Base-by-base conservation (phyloP, 192 early-diverging fungal genomes). In the Coemansia asiatica region DNA sequence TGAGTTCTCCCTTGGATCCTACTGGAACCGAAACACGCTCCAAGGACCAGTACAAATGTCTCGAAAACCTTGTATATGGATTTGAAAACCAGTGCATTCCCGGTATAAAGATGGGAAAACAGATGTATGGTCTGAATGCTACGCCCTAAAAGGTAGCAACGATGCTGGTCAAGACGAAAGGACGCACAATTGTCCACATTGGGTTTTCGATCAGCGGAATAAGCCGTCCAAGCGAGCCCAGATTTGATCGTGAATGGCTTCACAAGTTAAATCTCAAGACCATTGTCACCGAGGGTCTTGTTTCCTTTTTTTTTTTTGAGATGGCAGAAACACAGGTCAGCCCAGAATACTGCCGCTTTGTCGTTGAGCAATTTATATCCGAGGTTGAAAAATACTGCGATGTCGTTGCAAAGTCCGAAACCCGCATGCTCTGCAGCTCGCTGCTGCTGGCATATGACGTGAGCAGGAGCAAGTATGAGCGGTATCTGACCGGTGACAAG, bases 381-480 rank as follows among this genome's bases (percentile, higher is more conserved):
- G 85, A 88, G 47, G 59, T 89, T 28, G 61, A 71, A 12, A 87
- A 92, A n/a, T 79, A 89, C 10, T 55, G 68, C 27, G 71, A 84
- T 9, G 85, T 79, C 16, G 59, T 95, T 4, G 56, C 85, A 59
- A 61, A 67, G 1, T 49, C 73, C 1, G 83, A 89, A 12, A 56
- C 89, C 2, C 81, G 90, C 35, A 81, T 98, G 72, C 91, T 88
- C 49, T 81, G 84, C 0, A 81, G 87, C 59, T 95, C 93, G 18
- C 49, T 95, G 13, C 76, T 98, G 29, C 72, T 98, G 54, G 78
- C 95, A 2, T 98, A 95, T 64, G 92, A 94, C 54, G 90, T 86
- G 0, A 87, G 87, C 66, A 69, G 60, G 10, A 73, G 68, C 12
- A 84, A 83, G 28, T 70, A 84, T 51, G 66, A 83, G n/a, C 72